phyloP scores from a whole-genome alignment of 352 stramenopile genomes.

The Pythium pyrilobum region DNA sequence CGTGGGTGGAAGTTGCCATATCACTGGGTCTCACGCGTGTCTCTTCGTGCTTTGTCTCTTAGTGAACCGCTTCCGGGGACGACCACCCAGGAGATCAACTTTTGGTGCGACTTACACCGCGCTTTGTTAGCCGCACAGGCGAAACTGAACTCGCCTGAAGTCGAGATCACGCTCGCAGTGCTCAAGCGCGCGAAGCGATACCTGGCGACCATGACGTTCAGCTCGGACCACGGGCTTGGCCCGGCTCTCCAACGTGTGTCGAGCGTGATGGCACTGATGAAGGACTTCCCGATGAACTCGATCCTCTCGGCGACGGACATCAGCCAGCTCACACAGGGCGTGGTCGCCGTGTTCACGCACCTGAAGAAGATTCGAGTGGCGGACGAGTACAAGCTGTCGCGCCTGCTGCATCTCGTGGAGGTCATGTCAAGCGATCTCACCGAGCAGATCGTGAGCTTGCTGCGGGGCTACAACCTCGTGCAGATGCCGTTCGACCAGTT shows the following conservation, averaged over 20 bases:
- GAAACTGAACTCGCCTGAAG: slow-evolving; percentile 84
- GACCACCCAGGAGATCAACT: slow-evolving; percentile 93
- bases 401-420: slow-evolving; percentile 75
- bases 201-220: slow-evolving; percentile 88
- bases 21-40: background rate
- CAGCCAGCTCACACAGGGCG: slow-evolving; percentile 70
- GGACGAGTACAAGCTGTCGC: slow-evolving; percentile 84
- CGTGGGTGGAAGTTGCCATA: background rate
- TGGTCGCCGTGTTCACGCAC: slow-evolving; percentile 82
- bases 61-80: slow-evolving; percentile 83
- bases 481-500: slow-evolving; percentile 84
- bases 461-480: slow-evolving; percentile 81
- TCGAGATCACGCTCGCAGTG: slow-evolving; percentile 88
- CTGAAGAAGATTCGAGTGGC: slow-evolving; percentile 89
- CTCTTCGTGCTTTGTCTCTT: background rate
- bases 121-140: slow-evolving; percentile 82
- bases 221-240: slow-evolving; percentile 84
- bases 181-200: slow-evolving; percentile 91
- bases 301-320: slow-evolving; percentile 89
- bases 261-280: slow-evolving; percentile 91
- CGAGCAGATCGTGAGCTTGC: slow-evolving; percentile 73
- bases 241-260: slow-evolving; percentile 80
- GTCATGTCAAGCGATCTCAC: slow-evolving; percentile 85
- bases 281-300: slow-evolving; percentile 91
- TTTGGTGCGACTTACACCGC: slow-evolving; percentile 91